A percentile compares a stretch with the other conserved stretches of the same genome.
These are phyloP conservation scores for Colletotrichum theobromicola DNA, from an alignment of 2,329 filamentous ascomycete species.

Conservation along the genomic window DNA sequence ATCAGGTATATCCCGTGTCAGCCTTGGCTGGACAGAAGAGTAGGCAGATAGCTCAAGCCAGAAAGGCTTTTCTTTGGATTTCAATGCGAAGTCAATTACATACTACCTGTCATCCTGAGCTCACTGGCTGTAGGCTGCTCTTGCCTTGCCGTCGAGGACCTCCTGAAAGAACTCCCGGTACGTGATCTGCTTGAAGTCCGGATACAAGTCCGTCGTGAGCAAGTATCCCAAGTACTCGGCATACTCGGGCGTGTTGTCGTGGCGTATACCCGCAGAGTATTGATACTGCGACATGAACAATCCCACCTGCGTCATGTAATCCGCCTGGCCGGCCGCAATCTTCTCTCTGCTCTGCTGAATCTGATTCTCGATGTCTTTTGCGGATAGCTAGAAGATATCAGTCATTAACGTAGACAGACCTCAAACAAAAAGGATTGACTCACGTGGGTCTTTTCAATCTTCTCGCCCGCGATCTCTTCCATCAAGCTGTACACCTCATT, in stretches of 20 bases:
- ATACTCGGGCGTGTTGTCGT: slow-evolving; percentile 57
- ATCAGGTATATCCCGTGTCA: neutral
- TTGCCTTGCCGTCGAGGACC: neutral
- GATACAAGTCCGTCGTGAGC: slow-evolving; percentile 56
- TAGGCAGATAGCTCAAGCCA: neutral
- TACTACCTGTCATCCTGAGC: neutral
- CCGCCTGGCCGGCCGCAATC: neutral
- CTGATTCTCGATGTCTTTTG: neutral
- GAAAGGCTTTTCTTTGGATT: neutral
- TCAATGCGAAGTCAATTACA: neutral
- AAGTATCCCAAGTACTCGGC: slow-evolving; percentile 62
- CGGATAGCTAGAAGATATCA: neutral
- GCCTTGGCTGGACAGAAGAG: neutral
- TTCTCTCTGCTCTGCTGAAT: neutral
- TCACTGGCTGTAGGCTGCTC: neutral
- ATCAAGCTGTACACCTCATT: slow-evolving; percentile 50
- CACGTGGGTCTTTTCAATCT: slow-evolving; percentile 38
- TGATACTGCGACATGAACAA: slow-evolving; percentile 41
- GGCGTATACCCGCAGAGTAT: slow-evolving; percentile 50
- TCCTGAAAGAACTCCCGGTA: neutral
- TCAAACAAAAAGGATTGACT: neutral
- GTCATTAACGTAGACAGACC: rapidly evolving
- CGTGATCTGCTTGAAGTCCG: slow-evolving; percentile 34
- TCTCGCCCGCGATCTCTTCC: slow-evolving; percentile 55
- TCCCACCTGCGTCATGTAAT: neutral